phyloP scores from a whole-genome alignment of 2,329 filamentous ascomycete genomes.

The Phialophora verrucosa region DNA sequence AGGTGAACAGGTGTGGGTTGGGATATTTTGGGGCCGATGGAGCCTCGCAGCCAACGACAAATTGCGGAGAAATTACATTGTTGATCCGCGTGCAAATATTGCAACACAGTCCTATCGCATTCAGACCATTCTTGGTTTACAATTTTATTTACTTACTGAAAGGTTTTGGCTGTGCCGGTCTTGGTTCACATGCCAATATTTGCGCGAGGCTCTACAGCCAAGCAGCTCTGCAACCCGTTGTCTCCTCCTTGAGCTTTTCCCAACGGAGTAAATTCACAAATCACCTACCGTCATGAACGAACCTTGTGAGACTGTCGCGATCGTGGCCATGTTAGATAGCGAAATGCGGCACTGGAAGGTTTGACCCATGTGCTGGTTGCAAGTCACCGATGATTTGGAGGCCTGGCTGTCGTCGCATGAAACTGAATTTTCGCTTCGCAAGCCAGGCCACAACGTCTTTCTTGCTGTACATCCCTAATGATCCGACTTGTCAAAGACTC shows the following conservation, averaged over 20 bases:
- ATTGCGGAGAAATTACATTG: slow-evolving; percentile 17
- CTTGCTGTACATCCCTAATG: no score
- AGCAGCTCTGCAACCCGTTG: background rate
- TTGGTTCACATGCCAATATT: background rate
- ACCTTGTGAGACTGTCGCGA: background rate
- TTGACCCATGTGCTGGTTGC: background rate
- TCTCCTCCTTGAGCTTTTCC: background rate
- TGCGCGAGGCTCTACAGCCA: background rate
- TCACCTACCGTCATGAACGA: background rate
- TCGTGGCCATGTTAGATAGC: background rate
- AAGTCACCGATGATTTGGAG: background rate
- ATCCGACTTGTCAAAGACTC: no score
- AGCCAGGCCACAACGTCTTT: background rate
- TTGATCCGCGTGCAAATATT: background rate
- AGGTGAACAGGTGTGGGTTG: slow-evolving; percentile 1
- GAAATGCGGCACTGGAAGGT: background rate
- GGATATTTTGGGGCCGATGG: slow-evolving; percentile 8
- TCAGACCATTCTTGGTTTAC: background rate
- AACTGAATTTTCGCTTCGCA: background rate
- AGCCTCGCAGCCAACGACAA: background rate
- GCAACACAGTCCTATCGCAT: background rate
- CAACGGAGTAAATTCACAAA: background rate
- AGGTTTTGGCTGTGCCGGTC: background rate
- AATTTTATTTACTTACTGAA: background rate
- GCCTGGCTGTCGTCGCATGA: background rate